Evolutionary conservation across 108 stramenopile genomes (phyloP), one percentile per base, ranked within the genome.

Genomic region (Chaetoceros tenuissimus): DNA sequence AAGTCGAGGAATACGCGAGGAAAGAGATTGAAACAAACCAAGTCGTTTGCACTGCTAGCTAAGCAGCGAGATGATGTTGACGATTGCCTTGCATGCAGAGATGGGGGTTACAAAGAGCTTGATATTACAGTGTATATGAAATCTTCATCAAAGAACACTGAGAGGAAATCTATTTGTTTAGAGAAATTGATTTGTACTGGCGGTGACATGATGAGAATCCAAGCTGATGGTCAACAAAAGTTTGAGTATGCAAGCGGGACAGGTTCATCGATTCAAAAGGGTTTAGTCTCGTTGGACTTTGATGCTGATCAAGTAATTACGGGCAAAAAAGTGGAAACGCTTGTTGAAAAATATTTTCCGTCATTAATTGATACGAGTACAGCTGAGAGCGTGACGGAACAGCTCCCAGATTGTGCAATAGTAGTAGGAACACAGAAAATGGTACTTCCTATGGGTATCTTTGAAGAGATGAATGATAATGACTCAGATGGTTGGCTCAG

Each of bases 81-180:
- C 40, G 89, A 90, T 44, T 90, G 89, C 50, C 48, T 90, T 23
- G 66, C 54, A 20, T 84, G 85, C 55, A 49, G 56, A 13, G 77
- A 80, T 40, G 89, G 89, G 18, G 89, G 89, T 43, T 90, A 86
- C 64, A 82, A 83, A 28, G 73, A 71, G 25, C n/a, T 86, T 10
- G 68, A 76, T 28, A 28, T 86, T 24, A 71, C 73, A 24, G 44
- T 86, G 3, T 17, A 43, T 28, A 21, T n/a, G 24, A 51, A 26
- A 47, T 17, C 28, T 48, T 16, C 27, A 53, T 13, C 31, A 62
- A 22, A 24, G 59, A 8, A 31, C 2, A 24, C 17, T 1, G 1
- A 16, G 28, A 3, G 30, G 1, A 50, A 28, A 40, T 28, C 50
- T 19, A 30, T 17, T 0, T 13, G 40, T 0, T 25, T 25, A 0